Base-by-base conservation (phyloP, 768 basidiomycete species). In the Albatrellus ellisii region DNA sequence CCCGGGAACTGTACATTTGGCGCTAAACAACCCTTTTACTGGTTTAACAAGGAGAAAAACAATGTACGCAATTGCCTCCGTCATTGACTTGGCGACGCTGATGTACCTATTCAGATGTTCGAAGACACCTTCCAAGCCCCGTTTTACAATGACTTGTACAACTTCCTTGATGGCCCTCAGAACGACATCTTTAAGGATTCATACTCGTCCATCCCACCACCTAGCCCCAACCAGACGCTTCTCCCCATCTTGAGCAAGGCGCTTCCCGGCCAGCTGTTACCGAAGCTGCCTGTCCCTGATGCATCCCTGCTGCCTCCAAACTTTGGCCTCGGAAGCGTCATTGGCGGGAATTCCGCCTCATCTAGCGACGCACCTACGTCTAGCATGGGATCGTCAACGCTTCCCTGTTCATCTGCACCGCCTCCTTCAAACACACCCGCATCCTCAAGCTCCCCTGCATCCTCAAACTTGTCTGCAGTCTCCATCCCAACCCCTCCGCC, bases 1-100 rank as follows among this genome's bases (percentile, higher is more conserved):
- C 72, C 70, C 2, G 70, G 67, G 1, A 84, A 83, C 54, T 83
- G 81, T 56, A 83, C 80, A 1, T 79, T 73, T 46, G 80, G 81
- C 24, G 73, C 79, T 12, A 80, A 82, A 51, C 68, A 71, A 39
- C 79, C 79, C 0, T 65, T 79, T 42, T 82, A 81, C 54, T 83
- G 80, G 80, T 70, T 69, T 58, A 75, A 81, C 52, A 52, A 52
- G 1, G 73, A 80, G 49, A 52, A 60, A 22, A 81, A 80, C 55
- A 81, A 77, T 42, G 79, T 77, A 36, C 28, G 73, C 59, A 14
- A 33, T 15, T 34, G 21, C 21, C n/a, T 45, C 26, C 4, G 17
- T n/a, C 25, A 10, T 25, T 2, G n/a, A 20, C 18, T 15, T 21
- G 17, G 38, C 28, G 36, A 11, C 28, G 34, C 35, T 14, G 18